Percentiles rank a stretch among this genome's conserved stretches.
Conservation (phyloP, 345 rosid species). For the Linum lewisii region DNA sequence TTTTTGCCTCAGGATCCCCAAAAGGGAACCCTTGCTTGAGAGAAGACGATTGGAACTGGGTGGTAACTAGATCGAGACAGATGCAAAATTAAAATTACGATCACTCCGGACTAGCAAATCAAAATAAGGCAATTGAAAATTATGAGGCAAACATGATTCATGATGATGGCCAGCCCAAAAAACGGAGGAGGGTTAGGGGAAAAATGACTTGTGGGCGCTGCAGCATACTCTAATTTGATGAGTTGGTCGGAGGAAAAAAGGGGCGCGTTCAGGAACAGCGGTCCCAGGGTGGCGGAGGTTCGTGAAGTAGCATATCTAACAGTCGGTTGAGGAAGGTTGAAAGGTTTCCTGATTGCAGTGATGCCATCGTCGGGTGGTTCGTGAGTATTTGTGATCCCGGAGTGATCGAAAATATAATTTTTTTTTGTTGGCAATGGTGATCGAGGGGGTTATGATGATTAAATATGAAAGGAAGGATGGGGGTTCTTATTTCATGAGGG, state of each 20-base stretch:
- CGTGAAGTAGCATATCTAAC: not conserved
- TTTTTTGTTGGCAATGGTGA: no score
- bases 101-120: not conserved
- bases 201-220: conserved; percentile 89
- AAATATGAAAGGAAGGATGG: no score
- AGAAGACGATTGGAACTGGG: conserved; percentile 89
- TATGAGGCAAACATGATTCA: no score
- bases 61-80: conserved; percentile 59
- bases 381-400: not conserved
- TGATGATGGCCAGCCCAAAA: no score
- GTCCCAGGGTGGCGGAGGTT: conserved; percentile 12
- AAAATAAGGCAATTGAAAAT: not conserved
- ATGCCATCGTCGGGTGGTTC: not conserved
- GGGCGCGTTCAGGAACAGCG: conserved; percentile 32
- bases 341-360: not conserved
- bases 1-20: conserved; percentile 93
- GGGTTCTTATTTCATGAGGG: no score
- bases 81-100: conserved; percentile 1
- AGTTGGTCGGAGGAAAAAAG: conserved; percentile 44
- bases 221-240: conserved; percentile 55
- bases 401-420: no score
- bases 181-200: not conserved
- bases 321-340: not conserved
- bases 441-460: no score
- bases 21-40: conserved; percentile 74